Evolutionary conservation across 441 rosid species (phyloP).

Genomic region (Omphalea diandra): DNA sequence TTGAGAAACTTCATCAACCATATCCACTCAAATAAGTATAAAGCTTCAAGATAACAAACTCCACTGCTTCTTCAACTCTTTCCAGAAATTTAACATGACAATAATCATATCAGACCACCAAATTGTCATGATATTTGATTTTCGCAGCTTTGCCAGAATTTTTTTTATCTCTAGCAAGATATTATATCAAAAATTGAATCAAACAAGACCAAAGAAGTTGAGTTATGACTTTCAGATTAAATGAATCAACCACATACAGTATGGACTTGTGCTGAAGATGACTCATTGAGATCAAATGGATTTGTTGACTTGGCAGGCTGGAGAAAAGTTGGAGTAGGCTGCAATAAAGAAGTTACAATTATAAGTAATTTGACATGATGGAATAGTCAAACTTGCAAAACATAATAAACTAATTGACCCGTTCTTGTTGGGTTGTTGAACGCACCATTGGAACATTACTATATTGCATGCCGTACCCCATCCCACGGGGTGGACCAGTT

Average conservation of each 20-base stretch:
- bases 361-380: conserved; percentile 11
- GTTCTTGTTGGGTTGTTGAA: conserved; percentile 18
- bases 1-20: background rate
- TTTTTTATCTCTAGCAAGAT: background rate
- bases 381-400: conserved; percentile 15
- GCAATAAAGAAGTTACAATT: conserved; percentile 26
- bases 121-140: background rate
- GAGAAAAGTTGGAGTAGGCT: conserved; percentile 57
- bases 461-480: conserved; percentile 64
- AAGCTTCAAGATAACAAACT: background rate
- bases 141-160: background rate
- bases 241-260: conserved; percentile 42
- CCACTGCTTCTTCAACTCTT: background rate
- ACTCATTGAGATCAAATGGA: conserved; percentile 77
- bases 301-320: conserved; percentile 60
- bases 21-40: background rate
- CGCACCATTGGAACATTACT: conserved; percentile 51
- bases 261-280: conserved; percentile 48
- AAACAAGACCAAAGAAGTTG: background rate
- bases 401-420: conserved; percentile 10
- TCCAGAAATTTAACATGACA: background rate
- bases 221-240: conserved; percentile 6
- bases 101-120: background rate
- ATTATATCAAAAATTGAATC: background rate
- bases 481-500: conserved; percentile 54